Percentiles rank a stretch among this genome's conserved stretches.
phyloP scores from a whole-genome alignment of 2,329 filamentous ascomycete species.

The Curvularia verruculosa region DNA sequence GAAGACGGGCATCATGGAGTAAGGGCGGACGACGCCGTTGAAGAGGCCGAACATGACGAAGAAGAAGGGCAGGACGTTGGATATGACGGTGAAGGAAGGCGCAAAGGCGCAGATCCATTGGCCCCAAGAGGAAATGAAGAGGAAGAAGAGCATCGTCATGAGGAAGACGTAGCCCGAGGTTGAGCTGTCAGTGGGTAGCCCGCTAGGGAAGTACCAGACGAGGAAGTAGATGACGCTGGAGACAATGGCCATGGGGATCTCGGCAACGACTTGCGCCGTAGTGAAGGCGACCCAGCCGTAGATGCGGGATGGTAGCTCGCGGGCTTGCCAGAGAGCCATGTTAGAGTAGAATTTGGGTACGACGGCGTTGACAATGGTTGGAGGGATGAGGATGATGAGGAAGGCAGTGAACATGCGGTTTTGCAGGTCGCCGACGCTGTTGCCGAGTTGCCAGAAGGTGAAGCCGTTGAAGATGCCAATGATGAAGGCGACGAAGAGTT shows the following conservation, averaged over 20 bases:
- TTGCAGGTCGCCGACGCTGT: slow-evolving; percentile 71
- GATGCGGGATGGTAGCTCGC: slow-evolving; percentile 75
- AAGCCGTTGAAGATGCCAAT: slow-evolving; percentile 80
- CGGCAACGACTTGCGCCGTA: slow-evolving; percentile 69
- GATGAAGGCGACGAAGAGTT: slow-evolving; percentile 73
- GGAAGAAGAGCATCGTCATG: slow-evolving; percentile 77
- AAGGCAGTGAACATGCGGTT: slow-evolving; percentile 78
- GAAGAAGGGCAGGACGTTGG: slow-evolving; percentile 76
- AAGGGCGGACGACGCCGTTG: slow-evolving; percentile 77
- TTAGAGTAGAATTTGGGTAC: slow-evolving; percentile 80
- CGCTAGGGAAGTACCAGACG: slow-evolving; percentile 78
- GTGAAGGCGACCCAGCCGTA: slow-evolving; percentile 78
- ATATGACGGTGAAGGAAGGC: slow-evolving; percentile 77
- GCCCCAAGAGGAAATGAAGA: slow-evolving; percentile 77
- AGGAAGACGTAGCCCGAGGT: slow-evolving; percentile 77
- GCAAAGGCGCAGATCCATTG: slow-evolving; percentile 87
- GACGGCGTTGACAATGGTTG: slow-evolving; percentile 73
- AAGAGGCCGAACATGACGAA: slow-evolving; percentile 78
- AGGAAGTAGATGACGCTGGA: slow-evolving; percentile 71
- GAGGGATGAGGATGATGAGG: slow-evolving; percentile 64
- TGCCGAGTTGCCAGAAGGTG: slow-evolving; percentile 74
- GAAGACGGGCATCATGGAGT: slow-evolving; percentile 68
- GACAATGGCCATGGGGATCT: slow-evolving; percentile 73
- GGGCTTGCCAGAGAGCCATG: slow-evolving; percentile 72
- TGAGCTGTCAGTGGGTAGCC: slow-evolving; percentile 68